A percentile compares a stretch with the other conserved stretches of the same genome.
Conservation (phyloP, 305 asterid genomes). For the Euphrasia arctica region DNA sequence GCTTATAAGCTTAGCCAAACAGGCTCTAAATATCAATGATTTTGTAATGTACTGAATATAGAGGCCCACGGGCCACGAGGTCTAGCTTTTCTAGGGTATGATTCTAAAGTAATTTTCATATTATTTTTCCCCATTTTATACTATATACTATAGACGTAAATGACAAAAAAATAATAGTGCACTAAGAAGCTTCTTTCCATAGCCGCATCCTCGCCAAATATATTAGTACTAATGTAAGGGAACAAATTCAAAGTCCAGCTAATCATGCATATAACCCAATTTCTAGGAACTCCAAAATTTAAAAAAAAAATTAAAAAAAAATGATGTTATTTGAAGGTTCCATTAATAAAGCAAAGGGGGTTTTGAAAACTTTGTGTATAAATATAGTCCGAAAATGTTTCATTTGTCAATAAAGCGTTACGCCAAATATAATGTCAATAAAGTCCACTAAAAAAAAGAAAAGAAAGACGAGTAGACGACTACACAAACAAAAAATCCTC, state of each 20-base stretch:
- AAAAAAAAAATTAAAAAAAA: slow-evolving; percentile 6
- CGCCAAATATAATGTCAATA: slow-evolving; percentile 54
- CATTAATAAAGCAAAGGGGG: slow-evolving; percentile 42
- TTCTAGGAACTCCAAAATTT: slow-evolving; percentile 25
- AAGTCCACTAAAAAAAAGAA: slow-evolving; percentile 55
- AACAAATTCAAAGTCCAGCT: slow-evolving; percentile 17
- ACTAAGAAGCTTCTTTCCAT: too few species aligned
- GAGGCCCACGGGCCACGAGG: too few species aligned
- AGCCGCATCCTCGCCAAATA: too few species aligned
- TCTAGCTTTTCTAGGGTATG: too few species aligned
- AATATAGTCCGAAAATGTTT: slow-evolving; percentile 23
- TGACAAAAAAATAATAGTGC: too few species aligned
- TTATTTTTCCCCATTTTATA: too few species aligned
- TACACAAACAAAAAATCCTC: slow-evolving; percentile 32
- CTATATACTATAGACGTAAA: too few species aligned
- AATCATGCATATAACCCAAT: slow-evolving; percentile 30
- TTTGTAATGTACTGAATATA: too few species aligned
- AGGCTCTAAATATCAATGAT: too few species aligned
- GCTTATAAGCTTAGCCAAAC: too few species aligned
- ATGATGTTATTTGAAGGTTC: slow-evolving; percentile 43
- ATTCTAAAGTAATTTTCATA: too few species aligned
- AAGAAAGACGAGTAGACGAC: slow-evolving; percentile 20
- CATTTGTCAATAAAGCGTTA: slow-evolving; percentile 54
- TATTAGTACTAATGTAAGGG: background rate
- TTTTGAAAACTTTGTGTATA: slow-evolving; percentile 29